phyloP scores from a whole-genome alignment of 345 rosid species.

The Rhodomyrtus tomentosa region DNA sequence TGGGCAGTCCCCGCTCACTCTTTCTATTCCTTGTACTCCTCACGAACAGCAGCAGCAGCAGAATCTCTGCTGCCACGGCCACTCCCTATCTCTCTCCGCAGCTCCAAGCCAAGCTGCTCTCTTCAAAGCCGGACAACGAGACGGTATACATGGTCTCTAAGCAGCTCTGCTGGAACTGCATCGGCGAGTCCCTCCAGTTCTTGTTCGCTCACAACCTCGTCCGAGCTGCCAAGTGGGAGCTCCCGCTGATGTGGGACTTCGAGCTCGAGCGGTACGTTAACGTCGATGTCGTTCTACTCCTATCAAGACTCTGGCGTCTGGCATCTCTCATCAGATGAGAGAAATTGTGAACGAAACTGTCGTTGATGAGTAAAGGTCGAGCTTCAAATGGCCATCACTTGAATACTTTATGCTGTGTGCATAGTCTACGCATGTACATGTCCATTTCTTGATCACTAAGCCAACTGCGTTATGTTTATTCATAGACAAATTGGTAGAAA shows the following conservation, averaged over 20 bases:
- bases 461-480: neutral
- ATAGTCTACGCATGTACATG: neutral
- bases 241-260: conserved; percentile 56
- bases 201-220: conserved; percentile 61
- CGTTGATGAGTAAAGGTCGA: neutral
- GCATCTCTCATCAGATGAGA: neutral
- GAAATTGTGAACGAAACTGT: neutral
- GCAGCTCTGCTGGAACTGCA: conserved; percentile 59
- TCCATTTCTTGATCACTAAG: neutral
- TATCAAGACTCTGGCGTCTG: conserved; percentile 28
- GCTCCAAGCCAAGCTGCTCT: neutral
- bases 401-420: neutral
- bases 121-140: conserved; percentile 7
- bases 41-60: neutral
- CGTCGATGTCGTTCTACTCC: neutral
- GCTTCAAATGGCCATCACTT: neutral
- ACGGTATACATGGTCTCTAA: conserved; percentile 39
- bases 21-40: neutral
- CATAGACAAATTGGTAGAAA: neutral
- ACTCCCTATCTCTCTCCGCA: neutral
- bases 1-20: neutral
- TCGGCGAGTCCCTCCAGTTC: conserved; percentile 59
- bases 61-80: neutral
- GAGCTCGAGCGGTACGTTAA: conserved; percentile 57
- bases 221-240: conserved; percentile 54